Base-by-base conservation (phyloP, 2,329 filamentous ascomycete genomes). In the Pestalotiopsis fici region DNA sequence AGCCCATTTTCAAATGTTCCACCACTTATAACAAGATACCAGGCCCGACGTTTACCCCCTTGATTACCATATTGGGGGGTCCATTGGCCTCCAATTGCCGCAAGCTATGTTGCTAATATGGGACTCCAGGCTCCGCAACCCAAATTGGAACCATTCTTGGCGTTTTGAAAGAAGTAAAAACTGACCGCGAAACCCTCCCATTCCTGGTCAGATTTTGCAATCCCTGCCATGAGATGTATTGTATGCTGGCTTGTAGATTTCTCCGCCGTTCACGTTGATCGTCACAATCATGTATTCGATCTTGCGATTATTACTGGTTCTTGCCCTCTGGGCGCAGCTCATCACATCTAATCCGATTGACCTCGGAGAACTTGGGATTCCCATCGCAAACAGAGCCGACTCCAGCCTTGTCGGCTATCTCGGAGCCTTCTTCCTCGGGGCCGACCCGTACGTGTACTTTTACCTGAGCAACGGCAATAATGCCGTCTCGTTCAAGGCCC, bases 381-480 rank as follows among this genome's bases (percentile, higher is more conserved):
- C 23, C 25, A 18, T 43, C 9, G 68, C 73, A 54, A 62, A 75
- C 71, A 71, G 79, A 71, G 73, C 79, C 47, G 74, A 82, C 56
- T 15, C 82, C 0, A 81, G 75, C 63, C 75, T 86, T 2, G 83
- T 82, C 0, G 84, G 85, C 2, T 88, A 87, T 72, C 75, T 88
- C 2, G 85, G 84, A 2, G 84, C 83, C 9, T 86, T 87, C 74
- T 88, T 88, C 72, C 81, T 87, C 3, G 85, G 86, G 4, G 80
- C 83, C 31, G 83, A 85, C 43, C 85, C 85, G 0, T 83, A 82
- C 63, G 82, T 87, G 2, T 87, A 87, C 73, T 83, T 86, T 68
- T 86, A 87, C 71, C 78, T 85, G 54, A 86, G 83, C 71, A 83
- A 86, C 54, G 84, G 83, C 64, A 87, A 87, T 72, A 81, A 84